Percentiles rank a stretch among this genome's conserved stretches.
Evolutionary conservation across 176 grass and related monocot species (phyloP).

Genomic region (Typha latifolia): DNA sequence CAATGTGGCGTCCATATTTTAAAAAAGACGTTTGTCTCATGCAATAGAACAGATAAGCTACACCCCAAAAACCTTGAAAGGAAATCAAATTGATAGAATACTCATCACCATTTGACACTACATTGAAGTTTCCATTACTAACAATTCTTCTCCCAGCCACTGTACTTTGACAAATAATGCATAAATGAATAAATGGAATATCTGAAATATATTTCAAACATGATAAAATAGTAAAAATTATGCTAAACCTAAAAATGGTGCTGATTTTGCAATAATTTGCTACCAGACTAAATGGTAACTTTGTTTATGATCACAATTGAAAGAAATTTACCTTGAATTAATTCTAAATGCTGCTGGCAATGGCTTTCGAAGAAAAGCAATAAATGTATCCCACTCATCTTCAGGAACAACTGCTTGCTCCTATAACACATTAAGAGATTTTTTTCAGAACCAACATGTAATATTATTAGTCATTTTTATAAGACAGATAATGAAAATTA

Average conservation of each 20-base stretch:
- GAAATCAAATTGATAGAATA: too few relatives aligned
- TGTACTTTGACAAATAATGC: too few relatives aligned
- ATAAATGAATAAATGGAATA: neutral
- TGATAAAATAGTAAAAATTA: neutral
- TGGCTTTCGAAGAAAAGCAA: constrained; percentile 60
- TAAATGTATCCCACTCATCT: constrained; percentile 77
- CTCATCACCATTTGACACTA: too few relatives aligned
- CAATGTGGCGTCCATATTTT: too few relatives aligned
- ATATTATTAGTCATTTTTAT: neutral
- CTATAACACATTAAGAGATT: constrained; percentile 27
- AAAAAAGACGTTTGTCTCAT: too few relatives aligned
- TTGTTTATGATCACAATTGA: neutral
- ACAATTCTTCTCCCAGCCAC: too few relatives aligned
- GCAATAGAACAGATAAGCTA: too few relatives aligned
- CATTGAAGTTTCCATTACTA: too few relatives aligned
- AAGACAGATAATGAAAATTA: too few relatives aligned
- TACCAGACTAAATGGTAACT: neutral
- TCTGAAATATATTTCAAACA: neutral
- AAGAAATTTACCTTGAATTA: constrained; percentile 50
- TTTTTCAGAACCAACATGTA: neutral
- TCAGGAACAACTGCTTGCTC: constrained; percentile 60
- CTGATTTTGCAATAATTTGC: neutral
- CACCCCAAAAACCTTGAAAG: too few relatives aligned
- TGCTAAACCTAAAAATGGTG: neutral
- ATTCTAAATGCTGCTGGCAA: constrained; percentile 85